A percentile compares a stretch with the other conserved stretches of the same genome.
phyloP scores from a whole-genome alignment of 2,329 filamentous ascomycete genomes.

The Fusarium nurragi region DNA sequence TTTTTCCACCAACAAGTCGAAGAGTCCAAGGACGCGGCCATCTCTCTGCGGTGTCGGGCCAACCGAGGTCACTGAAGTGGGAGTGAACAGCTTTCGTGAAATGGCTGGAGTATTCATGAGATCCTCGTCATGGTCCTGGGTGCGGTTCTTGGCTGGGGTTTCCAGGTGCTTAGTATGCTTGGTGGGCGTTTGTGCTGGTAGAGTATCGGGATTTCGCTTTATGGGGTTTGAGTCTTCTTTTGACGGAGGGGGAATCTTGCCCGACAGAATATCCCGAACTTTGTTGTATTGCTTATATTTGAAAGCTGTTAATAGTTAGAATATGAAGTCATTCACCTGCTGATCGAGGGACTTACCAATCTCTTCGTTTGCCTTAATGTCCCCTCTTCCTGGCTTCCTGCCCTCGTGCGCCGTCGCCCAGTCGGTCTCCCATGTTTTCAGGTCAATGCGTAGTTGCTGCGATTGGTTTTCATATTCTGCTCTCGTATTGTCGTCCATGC shows the following conservation, averaged over 20 bases:
- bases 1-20: slow-evolving; percentile 71
- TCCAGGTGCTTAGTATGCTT: slow-evolving; percentile 60
- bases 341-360: slow-evolving; percentile 66
- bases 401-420: slow-evolving; percentile 72
- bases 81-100: slow-evolving; percentile 68
- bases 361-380: slow-evolving; percentile 76
- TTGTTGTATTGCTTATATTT: slow-evolving; percentile 84
- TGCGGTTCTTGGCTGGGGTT: slow-evolving; percentile 57
- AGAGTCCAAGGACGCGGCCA: slow-evolving; percentile 79
- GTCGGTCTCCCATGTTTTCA: slow-evolving; percentile 78
- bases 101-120: slow-evolving; percentile 65
- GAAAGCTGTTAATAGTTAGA: slow-evolving; percentile 56
- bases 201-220: slow-evolving; percentile 55
- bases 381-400: slow-evolving; percentile 75
- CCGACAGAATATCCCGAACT: slow-evolving; percentile 66
- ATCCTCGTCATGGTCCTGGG: slow-evolving; percentile 51
- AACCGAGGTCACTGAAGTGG: slow-evolving; percentile 67
- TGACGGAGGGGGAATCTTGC: slow-evolving; percentile 58
- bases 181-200: slow-evolving; percentile 57
- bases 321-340: neutral
- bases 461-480: slow-evolving; percentile 60
- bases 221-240: slow-evolving; percentile 49
- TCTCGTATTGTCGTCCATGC: slow-evolving; percentile 60
- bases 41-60: slow-evolving; percentile 84
- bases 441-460: slow-evolving; percentile 68